These are phyloP conservation scores for Blastobotrys attinorum DNA, from an alignment of 805 yeast genomes.

Conservation along the genomic window DNA sequence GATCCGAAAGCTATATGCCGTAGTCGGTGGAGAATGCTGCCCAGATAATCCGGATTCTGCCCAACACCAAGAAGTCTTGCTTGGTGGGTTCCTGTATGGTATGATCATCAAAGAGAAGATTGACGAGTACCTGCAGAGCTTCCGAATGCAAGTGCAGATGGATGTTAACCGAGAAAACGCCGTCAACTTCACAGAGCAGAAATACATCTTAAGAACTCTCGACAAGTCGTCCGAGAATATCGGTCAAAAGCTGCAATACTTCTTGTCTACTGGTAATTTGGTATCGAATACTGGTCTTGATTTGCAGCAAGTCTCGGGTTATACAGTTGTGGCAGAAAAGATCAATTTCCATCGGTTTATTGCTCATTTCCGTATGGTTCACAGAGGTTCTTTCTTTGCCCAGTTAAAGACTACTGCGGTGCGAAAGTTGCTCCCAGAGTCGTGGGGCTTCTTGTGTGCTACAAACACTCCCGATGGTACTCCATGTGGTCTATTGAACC, in stretches of 20 bases:
- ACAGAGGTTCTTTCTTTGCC: constrained; percentile 98
- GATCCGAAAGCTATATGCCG: constrained; percentile 89
- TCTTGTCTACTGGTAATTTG: constrained; percentile 92
- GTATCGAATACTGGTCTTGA: constrained; percentile 96
- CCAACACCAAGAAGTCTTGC: constrained; percentile 92
- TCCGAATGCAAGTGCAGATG: constrained; percentile 64
- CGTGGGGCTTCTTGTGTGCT: constrained; percentile 99
- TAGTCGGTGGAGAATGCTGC: constrained; percentile 94
- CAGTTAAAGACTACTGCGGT: constrained; percentile 96
- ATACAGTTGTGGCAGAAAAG: constrained; percentile 97
- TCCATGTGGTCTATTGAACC: constrained; percentile 96
- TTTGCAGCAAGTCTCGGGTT: constrained; percentile 96
- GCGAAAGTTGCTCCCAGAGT: constrained; percentile 90
- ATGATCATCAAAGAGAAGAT: constrained; percentile 95
- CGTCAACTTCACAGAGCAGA: constrained; percentile 74
- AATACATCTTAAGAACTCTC: constrained; percentile 75
- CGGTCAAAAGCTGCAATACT: constrained; percentile 90
- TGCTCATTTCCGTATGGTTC: constrained; percentile 99
- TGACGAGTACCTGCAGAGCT: constrained; percentile 77
- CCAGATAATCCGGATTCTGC: constrained; percentile 99
- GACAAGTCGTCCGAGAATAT: constrained; percentile 81
- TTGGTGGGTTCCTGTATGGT: constrained; percentile 94
- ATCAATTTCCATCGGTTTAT: constrained; percentile 95
- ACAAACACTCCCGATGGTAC: constrained; percentile 99
- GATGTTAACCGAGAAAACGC: constrained; percentile 74